phyloP scores from a whole-genome alignment of 495 filamentous ascomycete genomes.

The Jackrogersella multiformis region DNA sequence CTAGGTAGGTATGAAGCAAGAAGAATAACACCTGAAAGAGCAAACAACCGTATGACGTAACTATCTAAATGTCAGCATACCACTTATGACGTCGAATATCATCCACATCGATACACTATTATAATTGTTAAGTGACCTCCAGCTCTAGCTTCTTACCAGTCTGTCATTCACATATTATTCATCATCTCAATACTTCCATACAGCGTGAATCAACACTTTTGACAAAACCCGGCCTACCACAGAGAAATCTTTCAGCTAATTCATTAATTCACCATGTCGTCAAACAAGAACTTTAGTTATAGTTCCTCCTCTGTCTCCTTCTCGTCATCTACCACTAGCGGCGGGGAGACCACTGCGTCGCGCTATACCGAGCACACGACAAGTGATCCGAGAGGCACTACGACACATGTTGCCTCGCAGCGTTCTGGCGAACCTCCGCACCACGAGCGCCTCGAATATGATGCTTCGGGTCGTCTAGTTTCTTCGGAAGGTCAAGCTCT shows the following conservation, averaged over 20 bases:
- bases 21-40: neutral
- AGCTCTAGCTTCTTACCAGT: neutral
- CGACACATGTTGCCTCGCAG: conserved; percentile 24
- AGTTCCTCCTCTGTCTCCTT: conserved; percentile 32
- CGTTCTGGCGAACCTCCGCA: conserved; percentile 18
- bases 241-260: too few relatives aligned
- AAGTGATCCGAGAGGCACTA: conserved; percentile 30
- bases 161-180: neutral
- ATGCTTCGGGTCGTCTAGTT: conserved; percentile 31
- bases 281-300: conserved; percentile 19
- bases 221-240: neutral
- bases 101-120: too few relatives aligned
- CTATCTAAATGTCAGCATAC: neutral
- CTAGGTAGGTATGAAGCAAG: neutral
- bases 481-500: conserved; percentile 19
- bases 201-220: neutral
- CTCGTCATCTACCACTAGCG: conserved; percentile 27
- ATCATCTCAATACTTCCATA: neutral
- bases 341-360: conserved; percentile 32
- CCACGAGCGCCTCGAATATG: conserved; percentile 30
- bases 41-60: neutral
- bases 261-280: conserved; percentile 18
- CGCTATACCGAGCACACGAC: conserved; percentile 25
- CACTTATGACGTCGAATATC: neutral
- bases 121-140: neutral